Base-by-base conservation (phyloP, 306 rosid species). In the Hippophae rhamnoides region DNA sequence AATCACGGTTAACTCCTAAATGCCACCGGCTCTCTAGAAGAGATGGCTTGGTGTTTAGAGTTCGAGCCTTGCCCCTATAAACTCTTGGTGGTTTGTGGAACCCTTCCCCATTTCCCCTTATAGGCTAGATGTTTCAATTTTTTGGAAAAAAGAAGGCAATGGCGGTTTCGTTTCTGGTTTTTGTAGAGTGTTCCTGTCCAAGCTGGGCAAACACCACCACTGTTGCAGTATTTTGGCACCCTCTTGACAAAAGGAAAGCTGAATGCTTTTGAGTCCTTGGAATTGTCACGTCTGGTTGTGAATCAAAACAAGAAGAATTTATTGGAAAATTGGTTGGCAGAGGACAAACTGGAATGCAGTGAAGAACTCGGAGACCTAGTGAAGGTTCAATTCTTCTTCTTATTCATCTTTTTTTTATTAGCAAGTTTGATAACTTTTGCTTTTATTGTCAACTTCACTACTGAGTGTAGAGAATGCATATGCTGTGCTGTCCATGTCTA, bases 301-400 rank as follows among this genome's bases (percentile, higher is more conserved):
- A 93, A 93, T 76, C 99, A 93, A 77, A 93, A 93, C 81, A 88
- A 93, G 81, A 93, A 93, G 79, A 93, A 88, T 73, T 89, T 93
- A 26, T 78, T 93, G 83, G 99, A 93, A 61, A 93, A 93, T 63
- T 93, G 99, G 99, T 75, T 93, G 84, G 97, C 95, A 6, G 97
- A 93, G 76, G 97, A 93, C 86, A 93, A 93, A 80, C 89, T 93
- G 66, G 99, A 93, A 76, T 93, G 99, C 82, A 88, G 99, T 13
- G 99, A 93, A 73, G 99, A 93, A 55, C 80, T 93, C 8, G 99
- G 99, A 60, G 99, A 93, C 79, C 99, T 93, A 80, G 99, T 93
- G 64, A 93, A 93, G 99, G 99, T 89, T 60, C 38, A 31, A 31
- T 31, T 31, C 38, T 31, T 31, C 38, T 2, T 31, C 38, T 76